Conservation (phyloP, 2,329 filamentous ascomycete genomes). For the Penicillium corylophilum region DNA sequence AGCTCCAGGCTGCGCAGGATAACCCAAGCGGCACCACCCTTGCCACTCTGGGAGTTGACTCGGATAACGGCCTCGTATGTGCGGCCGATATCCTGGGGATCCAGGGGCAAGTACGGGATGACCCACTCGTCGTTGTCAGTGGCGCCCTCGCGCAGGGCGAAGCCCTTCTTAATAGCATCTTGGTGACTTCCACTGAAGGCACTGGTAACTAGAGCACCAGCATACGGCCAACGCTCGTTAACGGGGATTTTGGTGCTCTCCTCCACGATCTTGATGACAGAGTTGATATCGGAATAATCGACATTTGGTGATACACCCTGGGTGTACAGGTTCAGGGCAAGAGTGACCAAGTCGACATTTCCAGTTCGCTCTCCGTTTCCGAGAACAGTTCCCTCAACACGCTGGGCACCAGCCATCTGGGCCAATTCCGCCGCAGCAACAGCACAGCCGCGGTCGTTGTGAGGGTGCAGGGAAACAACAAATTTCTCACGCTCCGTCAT, state of each 20-base stretch:
- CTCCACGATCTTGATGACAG: conserved; percentile 85
- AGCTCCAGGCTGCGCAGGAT: conserved; percentile 85
- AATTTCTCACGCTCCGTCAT: conserved; percentile 84
- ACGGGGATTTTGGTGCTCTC: conserved; percentile 92
- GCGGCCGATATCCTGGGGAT: conserved; percentile 88
- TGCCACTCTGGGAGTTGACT: conserved; percentile 94
- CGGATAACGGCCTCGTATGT: conserved; percentile 98
- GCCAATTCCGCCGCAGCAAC: conserved; percentile 87
- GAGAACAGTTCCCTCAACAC: conserved; percentile 91
- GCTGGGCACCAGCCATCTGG: conserved; percentile 93
- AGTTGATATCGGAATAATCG: conserved; percentile 86
- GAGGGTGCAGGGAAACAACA: conserved; percentile 84
- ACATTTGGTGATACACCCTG: conserved; percentile 82
- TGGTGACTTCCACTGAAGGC: conserved; percentile 60
- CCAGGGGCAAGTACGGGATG: conserved; percentile 87
- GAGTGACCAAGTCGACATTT: conserved; percentile 90
- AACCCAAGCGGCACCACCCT: conserved; percentile 92
- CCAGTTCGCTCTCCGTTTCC: conserved; percentile 86
- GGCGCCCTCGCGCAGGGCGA: conserved; percentile 64
- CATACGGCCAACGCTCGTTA: conserved; percentile 85
- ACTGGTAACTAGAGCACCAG: conserved; percentile 50
- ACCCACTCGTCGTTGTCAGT: conserved; percentile 71
- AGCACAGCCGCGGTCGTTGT: conserved; percentile 91
- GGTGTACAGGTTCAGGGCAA: conserved; percentile 91
- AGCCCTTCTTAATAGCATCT: conserved; percentile 91